A percentile compares a stretch with the other conserved stretches of the same genome.
These are phyloP conservation scores for Discostella pseudostelligera DNA, from an alignment of 108 stramenopile species.

Conservation along the genomic window DNA sequence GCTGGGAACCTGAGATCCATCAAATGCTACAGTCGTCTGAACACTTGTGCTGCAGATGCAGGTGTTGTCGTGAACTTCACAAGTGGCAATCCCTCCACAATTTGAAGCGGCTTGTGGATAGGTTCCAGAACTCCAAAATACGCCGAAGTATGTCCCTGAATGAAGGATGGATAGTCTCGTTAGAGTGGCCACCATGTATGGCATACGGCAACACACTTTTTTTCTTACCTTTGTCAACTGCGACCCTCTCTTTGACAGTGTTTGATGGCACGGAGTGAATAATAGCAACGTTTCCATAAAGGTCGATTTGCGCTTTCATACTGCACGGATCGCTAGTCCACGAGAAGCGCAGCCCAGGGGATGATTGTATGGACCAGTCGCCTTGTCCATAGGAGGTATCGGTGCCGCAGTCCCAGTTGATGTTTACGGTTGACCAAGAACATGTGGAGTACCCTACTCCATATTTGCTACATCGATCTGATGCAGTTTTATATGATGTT, in stretches of 20 bases:
- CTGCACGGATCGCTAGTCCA: slow-evolving; percentile 55
- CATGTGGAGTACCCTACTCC: slow-evolving; percentile 19
- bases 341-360: slow-evolving; percentile 25
- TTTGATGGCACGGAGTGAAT: slow-evolving; percentile 44
- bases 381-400: slow-evolving; percentile 4
- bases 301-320: slow-evolving; percentile 49
- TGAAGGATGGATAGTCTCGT: neutral
- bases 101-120: slow-evolving; percentile 20
- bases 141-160: slow-evolving; percentile 33
- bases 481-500: slow-evolving; percentile 23
- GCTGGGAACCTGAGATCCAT: slow-evolving; percentile 11
- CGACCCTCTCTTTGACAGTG: slow-evolving; percentile 21
- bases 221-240: slow-evolving; percentile 5
- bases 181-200: neutral
- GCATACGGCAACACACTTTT: too few relatives aligned
- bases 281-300: slow-evolving; percentile 49
- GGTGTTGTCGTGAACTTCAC: slow-evolving; percentile 19
- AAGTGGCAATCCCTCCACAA: slow-evolving; percentile 23
- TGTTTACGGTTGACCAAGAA: slow-evolving; percentile 21
- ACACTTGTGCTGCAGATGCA: slow-evolving; percentile 23
- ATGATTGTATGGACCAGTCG: slow-evolving; percentile 5
- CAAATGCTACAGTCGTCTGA: slow-evolving; percentile 13
- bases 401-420: slow-evolving; percentile 26
- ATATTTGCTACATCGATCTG: slow-evolving; percentile 26
- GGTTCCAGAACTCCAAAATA: slow-evolving; percentile 16